A percentile compares a stretch with the other conserved stretches of the same genome.
Conservation (phyloP, 768 basidiomycete species). For the Amylocystis lapponica region DNA sequence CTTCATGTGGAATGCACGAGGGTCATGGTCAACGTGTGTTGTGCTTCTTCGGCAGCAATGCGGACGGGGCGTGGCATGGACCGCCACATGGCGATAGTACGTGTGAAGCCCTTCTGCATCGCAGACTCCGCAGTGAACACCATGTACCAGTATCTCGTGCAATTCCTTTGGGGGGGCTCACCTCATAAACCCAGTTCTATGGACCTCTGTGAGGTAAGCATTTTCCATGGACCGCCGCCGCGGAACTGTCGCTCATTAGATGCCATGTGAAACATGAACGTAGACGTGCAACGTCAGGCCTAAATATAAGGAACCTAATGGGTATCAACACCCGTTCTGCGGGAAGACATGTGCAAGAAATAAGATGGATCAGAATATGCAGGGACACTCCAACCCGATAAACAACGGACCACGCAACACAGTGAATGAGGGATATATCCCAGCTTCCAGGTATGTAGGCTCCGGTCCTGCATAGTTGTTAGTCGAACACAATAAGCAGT, state of each 20-base stretch:
- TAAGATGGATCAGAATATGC: conserved; percentile 48
- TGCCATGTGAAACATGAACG: not conserved
- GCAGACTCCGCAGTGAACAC: too few species aligned
- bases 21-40: not conserved
- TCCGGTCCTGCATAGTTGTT: too few species aligned
- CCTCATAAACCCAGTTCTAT: conserved; percentile 24
- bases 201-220: conserved; percentile 44
- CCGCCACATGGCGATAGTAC: not conserved
- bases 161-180: conserved; percentile 35
- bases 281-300: conserved; percentile 57
- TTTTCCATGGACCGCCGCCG: not conserved
- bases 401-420: conserved; percentile 43
- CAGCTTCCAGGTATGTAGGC: too few species aligned
- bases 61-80: not conserved
- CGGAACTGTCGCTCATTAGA: not conserved
- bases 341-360: conserved; percentile 55
- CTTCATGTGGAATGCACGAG: not conserved
- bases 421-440: conserved; percentile 44
- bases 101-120: not conserved
- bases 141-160: conserved; percentile 34
- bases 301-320: conserved; percentile 62
- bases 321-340: conserved; percentile 53
- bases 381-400: conserved; percentile 55
- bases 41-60: not conserved
- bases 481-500: too few species aligned